Base-by-base conservation (phyloP, 2,329 filamentous ascomycete species). In the Phyllosticta citriasiana region DNA sequence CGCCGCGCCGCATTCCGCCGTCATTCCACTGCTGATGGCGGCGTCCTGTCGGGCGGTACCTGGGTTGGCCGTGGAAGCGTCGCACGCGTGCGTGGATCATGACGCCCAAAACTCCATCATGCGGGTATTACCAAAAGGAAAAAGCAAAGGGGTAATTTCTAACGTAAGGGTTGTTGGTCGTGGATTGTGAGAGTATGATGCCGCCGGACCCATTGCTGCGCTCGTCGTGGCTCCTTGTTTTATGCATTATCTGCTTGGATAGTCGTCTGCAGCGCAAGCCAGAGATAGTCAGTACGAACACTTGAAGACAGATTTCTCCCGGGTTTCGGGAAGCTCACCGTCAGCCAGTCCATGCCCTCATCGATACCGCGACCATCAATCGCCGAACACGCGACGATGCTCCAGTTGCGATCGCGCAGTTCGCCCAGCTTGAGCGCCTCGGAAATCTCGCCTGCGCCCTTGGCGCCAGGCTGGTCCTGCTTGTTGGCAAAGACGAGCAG, bases 331-430 rank as follows among this genome's bases (percentile, higher is more conserved):
- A 30, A 60, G 81, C 81, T 77, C 77, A 93, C 89, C 81, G 95
- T 91, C 72, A 99, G 80, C 94, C 94, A 99, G 76, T 99, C 94
- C 94, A 99, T 99, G 63, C 94, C 94, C 77, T 99, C 94, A 65
- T 88, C 90, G 53, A 99, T 89, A 73, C 94, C 94, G 70, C 89
- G 88, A 53, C 94, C 94, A 72, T 97, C 94, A 61, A 99, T 93
- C 14, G 94, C 94, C 66, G 90, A 96, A 76, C 94, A 99, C 24
- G 92, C 93, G 73, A 99, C 91, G 72, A 99, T 99, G 76, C 91
- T 97, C 94, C 94, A 99, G 81, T 97, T 99, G 70, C 94, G 84
- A 75, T 99, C 94, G 69, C 93, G 88, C 72, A 99, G 79, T 76
- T 97, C 91, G 59, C 91, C 92, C 67, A 99, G 77, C 69, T 88